Evolutionary conservation across 192 early-diverging fungal species (phyloP).

Genomic region (Cetraspora pellucida): DNA sequence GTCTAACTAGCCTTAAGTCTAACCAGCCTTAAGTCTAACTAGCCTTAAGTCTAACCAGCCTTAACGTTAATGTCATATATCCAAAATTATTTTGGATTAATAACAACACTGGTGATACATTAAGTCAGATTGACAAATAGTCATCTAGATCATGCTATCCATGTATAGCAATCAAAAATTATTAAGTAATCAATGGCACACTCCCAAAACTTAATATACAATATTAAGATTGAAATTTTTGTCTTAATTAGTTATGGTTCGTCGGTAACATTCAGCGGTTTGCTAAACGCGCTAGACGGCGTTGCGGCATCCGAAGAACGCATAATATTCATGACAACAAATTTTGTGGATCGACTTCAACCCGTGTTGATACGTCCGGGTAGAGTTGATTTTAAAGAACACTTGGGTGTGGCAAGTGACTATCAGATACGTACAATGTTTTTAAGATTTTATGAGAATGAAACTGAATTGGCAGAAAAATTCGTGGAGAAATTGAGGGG

Average conservation of each 20-base stretch:
- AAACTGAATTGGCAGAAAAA: constrained; percentile 58
- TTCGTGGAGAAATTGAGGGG: constrained; percentile 66
- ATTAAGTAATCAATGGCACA: too few species aligned
- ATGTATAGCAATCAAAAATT: too few species aligned
- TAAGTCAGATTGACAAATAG: too few species aligned
- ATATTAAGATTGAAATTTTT: constrained; percentile 11
- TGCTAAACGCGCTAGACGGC: constrained; percentile 89
- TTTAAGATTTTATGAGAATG: constrained; percentile 71
- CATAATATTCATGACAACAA: constrained; percentile 92
- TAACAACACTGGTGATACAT: too few species aligned
- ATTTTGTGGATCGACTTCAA: constrained; percentile 78
- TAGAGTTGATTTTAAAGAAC: constrained; percentile 75
- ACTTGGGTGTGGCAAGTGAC: constrained; percentile 71
- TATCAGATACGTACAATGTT: constrained; percentile 77
- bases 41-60: too few species aligned
- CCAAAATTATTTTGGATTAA: too few species aligned
- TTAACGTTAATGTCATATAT: too few species aligned
- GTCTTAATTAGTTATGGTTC: constrained; percentile 60
- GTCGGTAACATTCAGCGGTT: constrained; percentile 83
- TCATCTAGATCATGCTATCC: too few species aligned
- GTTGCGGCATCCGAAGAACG: constrained; percentile 85
- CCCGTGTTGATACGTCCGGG: constrained; percentile 81
- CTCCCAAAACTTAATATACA: not conserved
- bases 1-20: too few species aligned
- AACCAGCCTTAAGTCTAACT: too few species aligned